phyloP scores from a whole-genome alignment of 2,329 filamentous ascomycete species.

The Calonectria honghensis region DNA sequence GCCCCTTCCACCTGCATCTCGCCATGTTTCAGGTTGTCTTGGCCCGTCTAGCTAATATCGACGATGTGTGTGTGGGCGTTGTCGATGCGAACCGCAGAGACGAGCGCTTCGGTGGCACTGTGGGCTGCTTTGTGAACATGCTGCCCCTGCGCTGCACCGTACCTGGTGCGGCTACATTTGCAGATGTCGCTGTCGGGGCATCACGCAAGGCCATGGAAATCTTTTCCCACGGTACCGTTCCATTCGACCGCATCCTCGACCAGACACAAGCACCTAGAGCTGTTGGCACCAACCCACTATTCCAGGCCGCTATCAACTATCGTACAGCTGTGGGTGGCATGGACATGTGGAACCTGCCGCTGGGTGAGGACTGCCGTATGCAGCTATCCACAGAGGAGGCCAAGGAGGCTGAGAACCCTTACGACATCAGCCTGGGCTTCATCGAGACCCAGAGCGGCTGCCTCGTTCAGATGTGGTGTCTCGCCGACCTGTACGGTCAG shows the following conservation, averaged over 20 bases:
- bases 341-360: conserved; percentile 9
- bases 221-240: background rate
- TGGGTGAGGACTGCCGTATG: background rate
- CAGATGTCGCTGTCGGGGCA: background rate
- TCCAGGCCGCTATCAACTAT: background rate
- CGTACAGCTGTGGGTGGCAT: background rate
- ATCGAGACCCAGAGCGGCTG: conserved; percentile 2
- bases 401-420: conserved; percentile 2
- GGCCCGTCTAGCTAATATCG: background rate
- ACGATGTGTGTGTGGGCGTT: background rate
- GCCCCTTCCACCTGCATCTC: background rate
- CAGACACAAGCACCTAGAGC: background rate
- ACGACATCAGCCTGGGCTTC: conserved; percentile 1
- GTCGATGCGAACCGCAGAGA: background rate
- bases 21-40: background rate
- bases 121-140: background rate
- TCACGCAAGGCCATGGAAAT: background rate
- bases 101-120: background rate
- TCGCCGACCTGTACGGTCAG: background rate
- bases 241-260: background rate
- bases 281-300: background rate
- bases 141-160: background rate
- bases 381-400: background rate
- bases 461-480: conserved; percentile 1
- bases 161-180: background rate